phyloP scores from a whole-genome alignment of 2,329 filamentous ascomycete species.

The Colletotrichum lindemuthianum region DNA sequence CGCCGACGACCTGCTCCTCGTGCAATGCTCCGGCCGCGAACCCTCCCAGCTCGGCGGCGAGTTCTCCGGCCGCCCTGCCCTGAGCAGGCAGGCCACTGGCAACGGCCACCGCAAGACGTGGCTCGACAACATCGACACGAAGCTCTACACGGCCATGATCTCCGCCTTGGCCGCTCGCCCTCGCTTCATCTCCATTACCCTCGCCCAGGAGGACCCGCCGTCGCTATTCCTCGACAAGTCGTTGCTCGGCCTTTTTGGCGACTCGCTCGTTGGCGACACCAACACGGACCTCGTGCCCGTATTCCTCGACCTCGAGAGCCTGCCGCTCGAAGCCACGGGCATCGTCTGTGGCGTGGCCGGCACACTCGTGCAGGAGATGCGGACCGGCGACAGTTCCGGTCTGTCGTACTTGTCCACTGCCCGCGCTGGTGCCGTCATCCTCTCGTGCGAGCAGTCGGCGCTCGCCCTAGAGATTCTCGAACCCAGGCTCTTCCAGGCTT shows the following conservation, averaged over 20 bases:
- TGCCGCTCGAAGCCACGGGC: constrained; percentile 89
- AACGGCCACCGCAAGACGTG: constrained; percentile 54
- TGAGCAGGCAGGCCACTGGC: constrained; percentile 50
- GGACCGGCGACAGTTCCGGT: constrained; percentile 69
- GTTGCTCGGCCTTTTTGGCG: constrained; percentile 73
- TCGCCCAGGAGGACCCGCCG: constrained; percentile 78
- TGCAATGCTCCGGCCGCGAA: constrained; percentile 81
- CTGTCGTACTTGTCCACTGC: constrained; percentile 93
- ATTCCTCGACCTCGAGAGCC: constrained; percentile 81
- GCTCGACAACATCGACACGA: constrained; percentile 70
- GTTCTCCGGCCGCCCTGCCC: constrained; percentile 48
- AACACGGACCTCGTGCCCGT: constrained; percentile 83
- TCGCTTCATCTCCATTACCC: constrained; percentile 77
- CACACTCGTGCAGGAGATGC: constrained; percentile 78
- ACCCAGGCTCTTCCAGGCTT: constrained; percentile 55
- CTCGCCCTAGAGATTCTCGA: constrained; percentile 77
- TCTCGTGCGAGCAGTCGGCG: constrained; percentile 78
- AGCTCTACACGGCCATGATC: constrained; percentile 71
- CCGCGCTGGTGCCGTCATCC: constrained; percentile 87
- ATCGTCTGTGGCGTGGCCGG: constrained; percentile 96
- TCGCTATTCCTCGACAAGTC: constrained; percentile 77
- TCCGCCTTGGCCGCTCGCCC: constrained; percentile 70
- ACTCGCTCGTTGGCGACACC: constrained; percentile 79
- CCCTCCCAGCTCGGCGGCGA: constrained; percentile 51
- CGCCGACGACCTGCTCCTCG: constrained; percentile 73